Evolutionary conservation across 164 flowering plant genomes (phyloP).

Genomic region (Kalanchoe fedtschenkoi): DNA sequence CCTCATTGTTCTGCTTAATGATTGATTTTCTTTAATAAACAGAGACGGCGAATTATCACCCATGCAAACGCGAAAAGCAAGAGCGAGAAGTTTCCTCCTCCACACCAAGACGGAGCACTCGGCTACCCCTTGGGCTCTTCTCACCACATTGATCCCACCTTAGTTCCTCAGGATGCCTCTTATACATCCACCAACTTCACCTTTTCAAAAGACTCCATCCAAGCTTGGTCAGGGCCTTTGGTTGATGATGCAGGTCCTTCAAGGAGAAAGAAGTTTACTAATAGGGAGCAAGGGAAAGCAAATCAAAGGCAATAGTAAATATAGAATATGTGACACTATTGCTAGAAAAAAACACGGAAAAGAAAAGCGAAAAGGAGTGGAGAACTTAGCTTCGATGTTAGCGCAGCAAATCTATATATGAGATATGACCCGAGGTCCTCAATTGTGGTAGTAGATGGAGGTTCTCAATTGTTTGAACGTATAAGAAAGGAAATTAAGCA

Average conservation of each 20-base stretch:
- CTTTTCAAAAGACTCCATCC: constrained; percentile 23
- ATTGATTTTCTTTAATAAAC: constrained; percentile 2
- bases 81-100: constrained; percentile 49
- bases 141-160: constrained; percentile 27
- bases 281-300: constrained; percentile 8
- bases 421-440: not conserved
- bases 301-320: constrained; percentile 4
- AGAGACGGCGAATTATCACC: constrained; percentile 31
- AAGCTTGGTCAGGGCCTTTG: constrained; percentile 28
- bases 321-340: not conserved
- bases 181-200: constrained; percentile 26
- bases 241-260: constrained; percentile 13
- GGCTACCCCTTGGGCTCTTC: constrained; percentile 32
- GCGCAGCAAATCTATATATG: not conserved
- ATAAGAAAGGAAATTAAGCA: not conserved
- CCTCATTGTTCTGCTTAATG: not conserved
- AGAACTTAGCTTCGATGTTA: not conserved
- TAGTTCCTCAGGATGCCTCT: constrained; percentile 23
- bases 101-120: constrained; percentile 39
- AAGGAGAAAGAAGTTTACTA: constrained; percentile 13
- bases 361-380: not conserved
- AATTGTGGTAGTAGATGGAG: not conserved
- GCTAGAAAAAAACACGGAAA: not conserved
- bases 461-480: not conserved
- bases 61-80: constrained; percentile 45